Conservation (phyloP, 371 early-diverging fungal genomes). For the Apophysomyces elegans region DNA sequence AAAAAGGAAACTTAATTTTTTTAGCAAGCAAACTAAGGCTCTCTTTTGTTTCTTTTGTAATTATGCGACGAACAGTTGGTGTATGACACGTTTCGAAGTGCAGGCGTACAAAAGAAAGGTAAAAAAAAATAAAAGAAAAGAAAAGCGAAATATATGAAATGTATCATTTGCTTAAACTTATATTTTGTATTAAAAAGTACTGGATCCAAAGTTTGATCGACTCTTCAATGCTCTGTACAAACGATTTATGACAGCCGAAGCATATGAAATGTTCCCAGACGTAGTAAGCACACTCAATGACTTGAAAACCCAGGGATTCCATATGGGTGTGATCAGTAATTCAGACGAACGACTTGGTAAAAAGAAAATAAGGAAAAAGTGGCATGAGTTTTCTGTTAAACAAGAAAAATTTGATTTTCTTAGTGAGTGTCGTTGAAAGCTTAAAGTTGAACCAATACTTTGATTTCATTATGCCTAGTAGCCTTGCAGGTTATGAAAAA, state of each 20-base stretch:
- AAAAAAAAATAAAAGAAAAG: neutral
- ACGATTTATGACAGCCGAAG: constrained; percentile 24
- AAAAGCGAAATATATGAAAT: neutral
- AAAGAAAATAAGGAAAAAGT: neutral
- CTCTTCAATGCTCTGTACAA: constrained; percentile 23
- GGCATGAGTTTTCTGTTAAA: neutral
- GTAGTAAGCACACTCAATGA: constrained; percentile 16
- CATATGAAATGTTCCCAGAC: constrained; percentile 26
- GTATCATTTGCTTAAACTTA: neutral
- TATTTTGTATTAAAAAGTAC: constrained; percentile 6
- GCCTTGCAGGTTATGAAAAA: constrained; percentile 23
- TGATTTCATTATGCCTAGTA: constrained; percentile 28
- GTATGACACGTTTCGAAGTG: constrained; percentile 13
- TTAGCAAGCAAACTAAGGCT: neutral
- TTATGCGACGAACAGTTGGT: constrained; percentile 4
- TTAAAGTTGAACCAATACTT: constrained; percentile 21
- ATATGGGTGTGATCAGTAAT: constrained; percentile 29
- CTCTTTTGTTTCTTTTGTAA: neutral
- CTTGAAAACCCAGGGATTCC: constrained; percentile 17
- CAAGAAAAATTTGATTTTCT: neutral
- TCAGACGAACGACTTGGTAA: constrained; percentile 29
- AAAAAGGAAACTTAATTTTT: no score
- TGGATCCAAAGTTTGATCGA: constrained; percentile 24
- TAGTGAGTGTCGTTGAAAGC: constrained; percentile 22
- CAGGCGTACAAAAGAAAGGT: constrained; percentile 20